A percentile compares a stretch with the other conserved stretches of the same genome.
phyloP scores from a whole-genome alignment of 495 filamentous ascomycete genomes.

The Podospora bellae-mahoneyi region DNA sequence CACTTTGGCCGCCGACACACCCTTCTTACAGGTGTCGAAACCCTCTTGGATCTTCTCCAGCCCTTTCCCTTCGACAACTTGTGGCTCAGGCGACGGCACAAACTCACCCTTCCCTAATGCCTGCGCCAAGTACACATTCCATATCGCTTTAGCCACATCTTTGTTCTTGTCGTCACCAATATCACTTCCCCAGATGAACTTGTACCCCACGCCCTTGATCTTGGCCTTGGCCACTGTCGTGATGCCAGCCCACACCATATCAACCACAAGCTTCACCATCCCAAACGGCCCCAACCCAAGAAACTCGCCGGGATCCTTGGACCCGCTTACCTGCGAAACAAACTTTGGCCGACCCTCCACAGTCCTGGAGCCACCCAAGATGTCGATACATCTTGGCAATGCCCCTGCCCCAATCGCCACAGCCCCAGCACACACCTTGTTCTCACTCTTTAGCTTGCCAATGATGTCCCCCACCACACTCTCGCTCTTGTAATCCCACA shows the following conservation, averaged over 20 bases:
- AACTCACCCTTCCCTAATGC: not conserved
- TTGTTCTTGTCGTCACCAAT: not conserved
- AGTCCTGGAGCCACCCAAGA: not conserved
- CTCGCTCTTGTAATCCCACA: slow-evolving; percentile 54
- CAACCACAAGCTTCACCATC: not conserved
- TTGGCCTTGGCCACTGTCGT: not conserved
- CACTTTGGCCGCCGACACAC: not conserved
- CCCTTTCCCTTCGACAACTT: not conserved
- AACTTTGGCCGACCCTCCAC: not conserved
- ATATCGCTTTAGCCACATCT: not conserved
- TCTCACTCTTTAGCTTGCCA: not conserved
- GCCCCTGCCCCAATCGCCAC: not conserved
- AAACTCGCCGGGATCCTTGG: not conserved
- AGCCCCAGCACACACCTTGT: not conserved
- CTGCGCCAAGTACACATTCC: not conserved
- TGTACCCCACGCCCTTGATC: not conserved
- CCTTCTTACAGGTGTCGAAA: not conserved
- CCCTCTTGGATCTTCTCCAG: not conserved
- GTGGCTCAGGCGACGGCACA: not conserved
- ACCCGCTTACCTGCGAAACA: not conserved
- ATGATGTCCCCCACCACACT: not conserved
- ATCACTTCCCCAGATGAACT: not conserved
- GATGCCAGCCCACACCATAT: not conserved
- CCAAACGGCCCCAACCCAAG: not conserved
- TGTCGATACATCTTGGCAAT: not conserved